These are phyloP conservation scores for Parafenestella ontariensis DNA, from an alignment of 2,329 filamentous ascomycete species.

Conservation along the genomic window DNA sequence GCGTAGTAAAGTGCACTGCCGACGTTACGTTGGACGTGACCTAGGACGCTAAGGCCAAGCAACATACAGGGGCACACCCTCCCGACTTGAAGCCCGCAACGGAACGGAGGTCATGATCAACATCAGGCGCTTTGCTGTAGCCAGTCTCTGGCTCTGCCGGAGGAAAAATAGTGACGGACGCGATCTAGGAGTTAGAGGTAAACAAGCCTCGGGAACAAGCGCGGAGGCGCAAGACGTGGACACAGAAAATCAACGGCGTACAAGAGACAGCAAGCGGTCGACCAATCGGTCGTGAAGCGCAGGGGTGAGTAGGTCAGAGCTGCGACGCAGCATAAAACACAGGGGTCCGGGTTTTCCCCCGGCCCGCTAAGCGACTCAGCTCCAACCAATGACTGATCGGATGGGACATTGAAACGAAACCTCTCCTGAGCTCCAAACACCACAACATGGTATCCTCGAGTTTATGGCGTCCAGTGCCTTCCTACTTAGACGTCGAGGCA, in stretches of 20 bases:
- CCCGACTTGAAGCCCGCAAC: too few species aligned
- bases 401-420: conserved; percentile 37
- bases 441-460: conserved; percentile 21
- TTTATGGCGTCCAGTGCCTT: conserved; percentile 18
- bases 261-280: conserved; percentile 15
- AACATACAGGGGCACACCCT: conserved; percentile 8
- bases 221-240: conserved; percentile 20
- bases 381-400: conserved; percentile 33
- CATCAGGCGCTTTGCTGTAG: conserved; percentile 9
- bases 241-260: conserved; percentile 16
- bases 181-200: conserved; percentile 5
- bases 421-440: conserved; percentile 20
- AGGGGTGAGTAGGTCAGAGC: conserved; percentile 22
- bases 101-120: conserved; percentile 3
- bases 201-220: conserved; percentile 27
- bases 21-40: neutral
- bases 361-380: conserved; percentile 36
- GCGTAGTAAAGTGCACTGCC: neutral
- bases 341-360: conserved; percentile 29
- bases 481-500: conserved; percentile 27
- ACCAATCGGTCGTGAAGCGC: conserved; percentile 36
- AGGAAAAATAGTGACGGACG: conserved; percentile 24
- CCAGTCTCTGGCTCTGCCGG: conserved; percentile 20
- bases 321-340: conserved; percentile 43
- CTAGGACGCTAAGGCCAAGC: conserved; percentile 2